These are phyloP conservation scores for Colletotrichum liriopes DNA, from an alignment of 2,329 filamentous ascomycete genomes.

Conservation along the genomic window DNA sequence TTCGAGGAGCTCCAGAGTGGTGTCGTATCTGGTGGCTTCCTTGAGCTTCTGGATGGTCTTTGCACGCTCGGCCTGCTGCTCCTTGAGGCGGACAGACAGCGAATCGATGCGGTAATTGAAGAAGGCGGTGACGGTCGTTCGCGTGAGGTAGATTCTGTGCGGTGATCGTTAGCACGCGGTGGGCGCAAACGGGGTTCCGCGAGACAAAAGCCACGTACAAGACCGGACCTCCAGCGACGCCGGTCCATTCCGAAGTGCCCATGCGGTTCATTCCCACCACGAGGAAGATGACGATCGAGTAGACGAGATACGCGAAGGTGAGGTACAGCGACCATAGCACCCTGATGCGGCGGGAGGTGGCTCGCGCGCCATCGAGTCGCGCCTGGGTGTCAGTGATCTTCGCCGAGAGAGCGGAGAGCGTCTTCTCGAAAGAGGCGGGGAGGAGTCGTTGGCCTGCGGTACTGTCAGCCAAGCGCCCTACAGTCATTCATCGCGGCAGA, in stretches of 20 bases:
- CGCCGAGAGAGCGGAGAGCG: conserved; percentile 82
- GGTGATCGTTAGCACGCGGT: conserved; percentile 7
- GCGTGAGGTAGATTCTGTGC: conserved; percentile 82
- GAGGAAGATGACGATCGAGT: conserved; percentile 84
- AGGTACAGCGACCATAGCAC: conserved; percentile 93
- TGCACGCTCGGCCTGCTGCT: conserved; percentile 83
- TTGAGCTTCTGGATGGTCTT: conserved; percentile 96
- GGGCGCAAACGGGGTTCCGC: conserved; percentile 6
- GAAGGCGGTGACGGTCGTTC: conserved; percentile 76
- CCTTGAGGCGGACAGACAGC: conserved; percentile 79
- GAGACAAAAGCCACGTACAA: conserved; percentile 67
- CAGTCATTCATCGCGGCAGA: not conserved
- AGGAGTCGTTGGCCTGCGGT: conserved; percentile 80
- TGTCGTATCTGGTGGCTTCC: conserved; percentile 94
- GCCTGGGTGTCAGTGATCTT: conserved; percentile 86
- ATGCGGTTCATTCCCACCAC: conserved; percentile 89
- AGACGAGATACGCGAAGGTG: conserved; percentile 90
- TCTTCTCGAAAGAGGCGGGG: conserved; percentile 94
- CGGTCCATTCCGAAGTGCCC: conserved; percentile 83
- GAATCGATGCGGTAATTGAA: conserved; percentile 87
- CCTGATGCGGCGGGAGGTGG: conserved; percentile 82
- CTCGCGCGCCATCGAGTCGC: conserved; percentile 80
- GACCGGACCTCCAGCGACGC: conserved; percentile 83
- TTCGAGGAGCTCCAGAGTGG: conserved; percentile 91
- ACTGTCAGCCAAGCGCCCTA: not conserved